Conservation (phyloP, 495 filamentous ascomycete genomes). For the Neurospora discreta region DNA sequence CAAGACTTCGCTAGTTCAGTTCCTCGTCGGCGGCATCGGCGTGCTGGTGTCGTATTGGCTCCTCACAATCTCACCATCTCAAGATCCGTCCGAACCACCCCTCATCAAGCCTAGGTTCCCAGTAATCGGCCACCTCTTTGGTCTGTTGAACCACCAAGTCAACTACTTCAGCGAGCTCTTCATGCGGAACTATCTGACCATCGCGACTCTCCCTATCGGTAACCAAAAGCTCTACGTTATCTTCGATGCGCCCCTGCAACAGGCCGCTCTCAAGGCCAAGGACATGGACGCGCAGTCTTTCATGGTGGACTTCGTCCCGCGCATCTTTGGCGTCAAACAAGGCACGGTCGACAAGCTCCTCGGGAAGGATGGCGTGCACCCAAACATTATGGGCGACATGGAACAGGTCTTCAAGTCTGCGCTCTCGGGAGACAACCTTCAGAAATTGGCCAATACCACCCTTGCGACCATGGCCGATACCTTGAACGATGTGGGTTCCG, state of each 20-base stretch:
- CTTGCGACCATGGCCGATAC: constrained; percentile 1
- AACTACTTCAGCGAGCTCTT: constrained; percentile 6
- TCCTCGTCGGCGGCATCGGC: constrained; percentile 7
- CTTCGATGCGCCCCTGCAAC: constrained; percentile 18
- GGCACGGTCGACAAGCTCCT: background rate
- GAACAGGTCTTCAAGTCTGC: constrained; percentile 4
- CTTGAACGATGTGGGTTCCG: background rate
- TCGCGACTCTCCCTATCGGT: constrained; percentile 29
- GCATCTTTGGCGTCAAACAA: constrained; percentile 3
- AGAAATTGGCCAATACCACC: constrained; percentile 2
- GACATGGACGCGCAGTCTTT: constrained; percentile 6
- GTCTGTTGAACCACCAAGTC: background rate
- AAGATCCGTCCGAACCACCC: constrained; percentile 14
- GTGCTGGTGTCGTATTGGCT: background rate
- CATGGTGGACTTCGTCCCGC: constrained; percentile 1
- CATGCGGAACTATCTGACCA: constrained; percentile 10
- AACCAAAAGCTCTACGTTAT: constrained; percentile 12
- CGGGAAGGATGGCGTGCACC: background rate
- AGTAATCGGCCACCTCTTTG: constrained; percentile 12
- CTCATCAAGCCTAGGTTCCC: constrained; percentile 8
- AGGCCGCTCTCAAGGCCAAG: constrained; percentile 21
- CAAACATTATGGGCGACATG: constrained; percentile 1
- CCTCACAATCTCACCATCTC: background rate
- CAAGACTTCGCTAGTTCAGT: constrained; percentile 9
- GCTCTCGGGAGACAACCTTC: constrained; percentile 1